Evolutionary conservation across 2,329 filamentous ascomycete species (phyloP).

Genomic region (Elsinoe batatas): DNA sequence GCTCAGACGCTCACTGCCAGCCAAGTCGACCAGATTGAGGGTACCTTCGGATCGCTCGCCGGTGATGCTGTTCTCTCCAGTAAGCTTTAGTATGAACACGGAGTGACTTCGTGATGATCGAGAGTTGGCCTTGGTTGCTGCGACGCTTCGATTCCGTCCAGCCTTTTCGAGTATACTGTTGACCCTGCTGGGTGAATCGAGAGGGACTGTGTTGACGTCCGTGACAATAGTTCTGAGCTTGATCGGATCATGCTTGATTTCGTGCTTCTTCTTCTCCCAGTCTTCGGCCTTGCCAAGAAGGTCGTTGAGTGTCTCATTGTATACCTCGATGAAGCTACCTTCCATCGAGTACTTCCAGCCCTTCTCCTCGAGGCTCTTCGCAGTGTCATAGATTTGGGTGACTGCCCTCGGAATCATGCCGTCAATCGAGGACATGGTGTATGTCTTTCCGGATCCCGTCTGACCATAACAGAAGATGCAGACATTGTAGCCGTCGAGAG

Average conservation of each 20-base stretch:
- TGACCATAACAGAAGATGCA: slow-evolving; percentile 99
- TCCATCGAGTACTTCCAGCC: slow-evolving; percentile 94
- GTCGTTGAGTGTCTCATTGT: slow-evolving; percentile 95
- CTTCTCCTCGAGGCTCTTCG: slow-evolving; percentile 73
- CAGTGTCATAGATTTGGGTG: slow-evolving; percentile 84
- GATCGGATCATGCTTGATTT: slow-evolving; percentile 76
- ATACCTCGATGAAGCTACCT: slow-evolving; percentile 92
- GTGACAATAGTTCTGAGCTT: slow-evolving; percentile 74
- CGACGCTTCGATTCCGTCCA: slow-evolving; percentile 78
- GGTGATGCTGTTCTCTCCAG: slow-evolving; percentile 59
- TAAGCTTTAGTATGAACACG: slow-evolving; percentile 76
- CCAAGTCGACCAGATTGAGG: slow-evolving; percentile 89
- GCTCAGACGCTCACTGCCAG: slow-evolving; percentile 82
- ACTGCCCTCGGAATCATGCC: slow-evolving; percentile 95
- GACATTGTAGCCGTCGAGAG: slow-evolving; percentile 94
- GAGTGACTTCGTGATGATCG: slow-evolving; percentile 89
- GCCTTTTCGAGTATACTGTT: slow-evolving; percentile 71
- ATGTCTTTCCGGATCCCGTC: slow-evolving; percentile 93
- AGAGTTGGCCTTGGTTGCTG: slow-evolving; percentile 95
- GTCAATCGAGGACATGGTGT: slow-evolving; percentile 82
- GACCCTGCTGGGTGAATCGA: slow-evolving; percentile 72
- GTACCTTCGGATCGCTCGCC: slow-evolving; percentile 84
- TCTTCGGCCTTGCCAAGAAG: slow-evolving; percentile 63
- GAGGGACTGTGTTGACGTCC: slow-evolving; percentile 64
- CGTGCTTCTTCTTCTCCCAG: slow-evolving; percentile 71